A percentile compares a stretch with the other conserved stretches of the same genome.
These are phyloP conservation scores for Podospora bellae-mahoneyi DNA, from an alignment of 495 filamentous ascomycete genomes.

Conservation along the genomic window DNA sequence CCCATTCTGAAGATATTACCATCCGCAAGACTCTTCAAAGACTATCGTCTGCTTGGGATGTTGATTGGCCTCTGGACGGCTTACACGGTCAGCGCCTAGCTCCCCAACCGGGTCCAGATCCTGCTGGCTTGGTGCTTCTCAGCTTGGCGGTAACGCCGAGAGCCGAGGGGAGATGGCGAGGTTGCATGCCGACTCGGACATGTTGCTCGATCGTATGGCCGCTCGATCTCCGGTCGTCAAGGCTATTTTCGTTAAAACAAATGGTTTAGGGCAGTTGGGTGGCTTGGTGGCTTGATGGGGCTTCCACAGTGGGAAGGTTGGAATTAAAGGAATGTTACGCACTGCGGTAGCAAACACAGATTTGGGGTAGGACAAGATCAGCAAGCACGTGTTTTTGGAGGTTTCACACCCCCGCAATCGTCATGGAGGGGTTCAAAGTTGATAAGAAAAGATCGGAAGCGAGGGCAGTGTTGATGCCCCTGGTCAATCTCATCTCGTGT, in stretches of 20 bases:
- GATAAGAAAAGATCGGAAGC: background rate
- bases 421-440: background rate
- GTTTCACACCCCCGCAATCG: background rate
- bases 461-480: background rate
- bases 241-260: background rate
- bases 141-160: background rate
- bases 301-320: background rate
- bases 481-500: background rate
- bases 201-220: background rate
- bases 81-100: background rate
- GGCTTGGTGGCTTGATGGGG: background rate
- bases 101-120: background rate
- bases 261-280: background rate
- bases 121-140: background rate
- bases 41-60: background rate
- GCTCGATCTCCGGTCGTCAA: background rate
- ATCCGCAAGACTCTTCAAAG: background rate
- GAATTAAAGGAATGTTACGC: background rate
- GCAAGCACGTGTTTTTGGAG: background rate
- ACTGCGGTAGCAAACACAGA: background rate
- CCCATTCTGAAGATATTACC: background rate
- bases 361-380: too few species aligned
- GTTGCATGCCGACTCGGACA: slow-evolving; percentile 1
- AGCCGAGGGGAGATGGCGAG: slow-evolving; percentile 5
- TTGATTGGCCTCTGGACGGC: background rate